Conservation (phyloP, 495 filamentous ascomycete species). For the Neurospora sp. region DNA sequence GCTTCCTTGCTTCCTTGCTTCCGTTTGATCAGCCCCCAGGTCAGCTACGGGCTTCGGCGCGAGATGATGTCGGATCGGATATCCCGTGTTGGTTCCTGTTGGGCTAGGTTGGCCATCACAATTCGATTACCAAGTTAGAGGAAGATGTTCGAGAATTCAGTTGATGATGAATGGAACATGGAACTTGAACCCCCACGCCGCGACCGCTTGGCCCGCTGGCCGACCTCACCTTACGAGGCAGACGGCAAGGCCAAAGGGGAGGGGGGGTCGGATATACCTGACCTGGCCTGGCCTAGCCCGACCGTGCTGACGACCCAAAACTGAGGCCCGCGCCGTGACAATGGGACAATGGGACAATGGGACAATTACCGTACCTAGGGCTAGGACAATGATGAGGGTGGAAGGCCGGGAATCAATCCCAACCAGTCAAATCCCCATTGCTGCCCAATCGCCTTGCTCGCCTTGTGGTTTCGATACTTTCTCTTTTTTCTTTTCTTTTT, state of each 20-base stretch:
- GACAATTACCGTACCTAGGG: neutral
- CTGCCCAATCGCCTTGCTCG: slow-evolving; percentile 13
- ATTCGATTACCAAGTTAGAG: neutral
- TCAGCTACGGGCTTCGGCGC: neutral
- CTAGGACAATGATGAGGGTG: neutral
- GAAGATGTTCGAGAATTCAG: neutral
- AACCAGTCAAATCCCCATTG: slow-evolving; percentile 7
- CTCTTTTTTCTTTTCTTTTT: neutral
- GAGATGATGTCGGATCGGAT: neutral
- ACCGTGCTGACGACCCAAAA: neutral
- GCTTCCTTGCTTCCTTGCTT: neutral
- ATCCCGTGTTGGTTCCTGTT: neutral
- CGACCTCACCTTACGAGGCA: neutral
- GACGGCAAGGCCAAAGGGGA: neutral
- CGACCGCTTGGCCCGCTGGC: neutral
- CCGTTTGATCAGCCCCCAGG: neutral
- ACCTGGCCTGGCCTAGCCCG: neutral
- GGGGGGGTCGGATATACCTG: neutral
- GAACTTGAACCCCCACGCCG: neutral
- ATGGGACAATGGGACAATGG: neutral
- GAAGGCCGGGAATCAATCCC: neutral
- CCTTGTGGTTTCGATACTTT: neutral
- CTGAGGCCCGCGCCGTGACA: neutral
- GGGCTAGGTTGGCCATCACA: neutral
- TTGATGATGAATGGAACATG: neutral